Percentiles rank a stretch among this genome's conserved stretches.
These are phyloP conservation scores for Radiomyces spectabilis DNA, from an alignment of 192 early-diverging fungal species.

Conservation along the genomic window DNA sequence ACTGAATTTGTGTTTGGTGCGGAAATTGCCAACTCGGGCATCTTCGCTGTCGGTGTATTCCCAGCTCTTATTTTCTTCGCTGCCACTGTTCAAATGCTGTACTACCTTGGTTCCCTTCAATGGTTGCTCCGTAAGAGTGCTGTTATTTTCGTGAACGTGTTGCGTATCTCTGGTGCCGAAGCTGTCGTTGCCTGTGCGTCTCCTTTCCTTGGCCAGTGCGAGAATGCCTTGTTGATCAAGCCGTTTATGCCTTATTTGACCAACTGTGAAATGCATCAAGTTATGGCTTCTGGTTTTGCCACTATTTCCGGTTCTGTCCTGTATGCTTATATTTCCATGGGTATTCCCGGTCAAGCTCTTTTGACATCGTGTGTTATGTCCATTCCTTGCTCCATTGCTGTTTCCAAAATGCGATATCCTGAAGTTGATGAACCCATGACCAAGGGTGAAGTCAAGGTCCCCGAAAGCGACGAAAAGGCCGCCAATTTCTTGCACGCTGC, in stretches of 20 bases:
- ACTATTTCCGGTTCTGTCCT: constrained; percentile 78
- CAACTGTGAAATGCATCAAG: constrained; percentile 70
- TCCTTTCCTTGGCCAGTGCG: constrained; percentile 73
- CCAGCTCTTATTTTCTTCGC: constrained; percentile 86
- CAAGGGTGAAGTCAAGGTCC: constrained; percentile 49
- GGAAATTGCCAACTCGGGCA: constrained; percentile 23
- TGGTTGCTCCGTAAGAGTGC: constrained; percentile 62
- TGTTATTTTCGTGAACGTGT: constrained; percentile 49
- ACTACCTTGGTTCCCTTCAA: constrained; percentile 76
- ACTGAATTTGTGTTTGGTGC: constrained; percentile 60
- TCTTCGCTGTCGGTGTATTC: constrained; percentile 63
- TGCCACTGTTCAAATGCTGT: constrained; percentile 69
- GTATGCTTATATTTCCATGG: constrained; percentile 58
- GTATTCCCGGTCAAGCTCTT: constrained; percentile 53
- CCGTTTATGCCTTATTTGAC: constrained; percentile 77
- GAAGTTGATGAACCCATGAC: constrained; percentile 78
- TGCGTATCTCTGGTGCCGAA: constrained; percentile 72
- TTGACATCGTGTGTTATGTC: constrained; percentile 85
- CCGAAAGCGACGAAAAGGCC: constrained; percentile 49
- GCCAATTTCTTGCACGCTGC: constrained; percentile 72
- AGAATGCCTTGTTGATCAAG: constrained; percentile 68
- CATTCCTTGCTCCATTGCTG: constrained; percentile 68
- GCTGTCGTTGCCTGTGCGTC: constrained; percentile 73
- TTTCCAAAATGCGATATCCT: constrained; percentile 78
- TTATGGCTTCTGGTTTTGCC: constrained; percentile 80